Percentiles rank a stretch among this genome's conserved stretches.
These are phyloP conservation scores for Talaromyces borbonicus DNA, from an alignment of 495 filamentous ascomycete genomes.

Conservation along the genomic window DNA sequence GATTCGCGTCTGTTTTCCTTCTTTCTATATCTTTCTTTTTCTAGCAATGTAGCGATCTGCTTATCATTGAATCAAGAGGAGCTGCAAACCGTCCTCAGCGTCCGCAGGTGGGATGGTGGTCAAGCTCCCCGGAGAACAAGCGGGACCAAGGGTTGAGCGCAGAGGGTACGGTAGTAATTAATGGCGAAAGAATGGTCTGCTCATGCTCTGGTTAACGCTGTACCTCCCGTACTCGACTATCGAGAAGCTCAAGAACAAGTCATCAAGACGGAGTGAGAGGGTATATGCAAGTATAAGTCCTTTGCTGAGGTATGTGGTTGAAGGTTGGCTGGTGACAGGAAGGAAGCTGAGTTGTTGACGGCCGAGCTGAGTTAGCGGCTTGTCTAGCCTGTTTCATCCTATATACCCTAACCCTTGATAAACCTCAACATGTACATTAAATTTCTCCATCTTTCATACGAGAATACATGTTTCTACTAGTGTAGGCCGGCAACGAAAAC, in stretches of 20 bases:
- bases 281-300: background rate
- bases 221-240: background rate
- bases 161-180: no score
- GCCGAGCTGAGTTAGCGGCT: constrained; percentile 1
- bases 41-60: no score
- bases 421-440: no score
- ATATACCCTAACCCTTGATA: background rate
- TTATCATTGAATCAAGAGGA: no score
- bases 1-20: constrained; percentile 8
- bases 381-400: background rate
- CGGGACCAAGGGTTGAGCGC: background rate
- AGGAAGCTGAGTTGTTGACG: background rate
- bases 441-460: no score
- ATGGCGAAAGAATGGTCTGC: background rate
- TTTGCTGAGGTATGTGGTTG: no score
- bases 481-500: no score
- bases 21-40: background rate
- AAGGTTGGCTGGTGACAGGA: background rate
- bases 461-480: background rate
- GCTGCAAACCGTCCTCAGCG: no score
- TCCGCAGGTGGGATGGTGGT: background rate
- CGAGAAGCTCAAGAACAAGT: background rate
- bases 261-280: background rate
- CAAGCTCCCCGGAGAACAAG: no score
- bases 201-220: background rate